Evolutionary conservation across 1,139 yeast genomes (phyloP), one percentile per base, ranked within the genome.

Genomic region (Kodamaea anthophila): DNA sequence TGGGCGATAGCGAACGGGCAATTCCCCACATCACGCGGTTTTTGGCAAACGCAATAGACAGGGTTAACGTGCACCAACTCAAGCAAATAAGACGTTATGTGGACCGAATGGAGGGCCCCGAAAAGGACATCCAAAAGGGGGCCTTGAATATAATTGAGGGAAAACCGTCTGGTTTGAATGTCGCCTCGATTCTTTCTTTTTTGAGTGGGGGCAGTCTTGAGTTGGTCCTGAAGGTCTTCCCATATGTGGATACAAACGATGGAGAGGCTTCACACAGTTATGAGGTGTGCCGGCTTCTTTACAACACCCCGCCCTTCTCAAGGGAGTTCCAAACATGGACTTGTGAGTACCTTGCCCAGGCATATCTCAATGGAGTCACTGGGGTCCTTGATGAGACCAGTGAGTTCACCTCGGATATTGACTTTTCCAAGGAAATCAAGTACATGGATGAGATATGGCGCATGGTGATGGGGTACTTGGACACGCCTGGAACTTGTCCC

Each of bases 261-360:
- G 9, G 6, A 6, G 18, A 16, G 9, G 18, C 8, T 16, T 16
- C 8, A 6, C 8, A 16, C 9, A 16, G 6, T 9, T 6, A 16
- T 16, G 18, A 6, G 18, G 18, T 9, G 9, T 9, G 18, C 18
- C 18, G 6, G 9, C 18, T 16, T 16, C 9, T 16, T 9, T 6
- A 16, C 6, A 16, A 16, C 9, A 16, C 18, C 6, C 8, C 18
- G 18, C 18, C 18, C 8, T 16, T 6, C 3, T 38, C 55, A 1
- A 29, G 31, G 4, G 38, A 38, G 1, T 60, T 69, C 35, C 47
- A 47, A 3, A 13, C 47, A 1, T 73, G 77, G 71, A 51, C 62
- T 28, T 66, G 68, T 0, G 50, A 54, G 10, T 63, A 62, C 33
- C 43, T 74, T 13, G 73, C 75, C 0, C 39, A 49, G 3, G 66